Evolutionary conservation across 2,329 filamentous ascomycete genomes (phyloP), one percentile per base, ranked within the genome.

Genomic region (Paraphoma chrysanthemicola): DNA sequence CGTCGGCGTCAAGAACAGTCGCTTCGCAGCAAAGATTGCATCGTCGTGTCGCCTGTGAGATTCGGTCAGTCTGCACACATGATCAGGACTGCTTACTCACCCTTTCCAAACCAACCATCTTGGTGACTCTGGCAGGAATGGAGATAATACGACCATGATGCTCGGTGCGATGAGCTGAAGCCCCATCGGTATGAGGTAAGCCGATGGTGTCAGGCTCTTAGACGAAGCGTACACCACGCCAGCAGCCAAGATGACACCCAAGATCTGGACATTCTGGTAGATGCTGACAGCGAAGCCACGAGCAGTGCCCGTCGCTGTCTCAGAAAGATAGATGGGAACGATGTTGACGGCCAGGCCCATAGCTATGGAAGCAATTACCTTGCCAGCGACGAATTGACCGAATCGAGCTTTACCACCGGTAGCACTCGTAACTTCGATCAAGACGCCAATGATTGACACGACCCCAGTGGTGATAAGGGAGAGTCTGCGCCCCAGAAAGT

Each of bases 61-160:
- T 36, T 14, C 29, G 3, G 39, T 48, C 28, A 39, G 36, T 54
- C 16, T 29, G 33, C 14, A 9, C n/a, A 42, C 12, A 43, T 8
- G 4, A 44, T 31, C 9, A 16, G 43, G 16, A 18, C 16, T n/a
- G 8, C 2, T 3, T 4, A 50, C 44, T 53, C 29, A 48, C 49
- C 52, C 55, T 41, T 61, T 61, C 55, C 51, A 57, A 0, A 61
- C 47, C 5, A 61, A 36, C 58, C 55, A 61, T 47, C 55, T 12
- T 12, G 55, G 58, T 9, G 30, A 46, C 30, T 61, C 54, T 10
- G 55, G 58, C 1, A 58, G 44, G 17, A 61, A 50, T 17, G 52
- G 52, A 10, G 51, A 57, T 3, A 31, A 28, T 1, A 55, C 10
- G 2, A 57, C 44, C 48, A 57, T 57, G 16, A 60, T 53, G 1